Base-by-base conservation (phyloP, 2,329 filamentous ascomycete genomes). In the Colletotrichum brevisporum region DNA sequence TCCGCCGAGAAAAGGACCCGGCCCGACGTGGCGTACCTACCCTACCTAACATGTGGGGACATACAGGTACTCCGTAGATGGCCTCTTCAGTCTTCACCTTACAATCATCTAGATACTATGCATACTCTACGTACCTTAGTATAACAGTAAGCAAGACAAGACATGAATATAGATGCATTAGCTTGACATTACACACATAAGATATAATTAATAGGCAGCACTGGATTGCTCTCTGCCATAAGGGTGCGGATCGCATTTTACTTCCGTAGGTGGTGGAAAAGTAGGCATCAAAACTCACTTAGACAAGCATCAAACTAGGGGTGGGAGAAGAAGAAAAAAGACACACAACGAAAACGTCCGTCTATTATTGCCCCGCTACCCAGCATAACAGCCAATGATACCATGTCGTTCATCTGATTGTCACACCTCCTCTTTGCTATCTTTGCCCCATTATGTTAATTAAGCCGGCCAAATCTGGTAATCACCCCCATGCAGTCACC, bases 401-500 rank as follows among this genome's bases (percentile, higher is more conserved):
- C 3, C 9, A 13, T 1, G 10, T 47, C 16, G 39, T 45, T 9
- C 24, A 9, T 48, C 39, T 50, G 47, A 58, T 62, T 62, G 50
- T 51, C 54, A 51, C 39, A 26, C 52, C 52, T 63, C 59, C 52
- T 51, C 53, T 31, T 64, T 65, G 13, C 39, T 27, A 39, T 56
- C 51, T 47, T 54, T 43, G 47, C 52, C 66, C 66, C 61, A 45
- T 52, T 48, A 31, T 53, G 41, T 65, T 48, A 69, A 65, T 55
- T 65, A 60, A 54, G 66, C 61, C 65, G 61, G 41, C 50, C 62
- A 56, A 65, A 68, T 65, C 41, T 39, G 61, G 61, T 52, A 65
- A 55, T 21, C 13, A 13, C 24, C 24, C 50, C 52, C 61, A 24
- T 65, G 50, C 43, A n/a, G n/a, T 6, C 2, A 51, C 18, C 61